These are phyloP conservation scores for Selaginella tamariscina DNA, from an alignment of 75 land plant species.

Conservation along the genomic window DNA sequence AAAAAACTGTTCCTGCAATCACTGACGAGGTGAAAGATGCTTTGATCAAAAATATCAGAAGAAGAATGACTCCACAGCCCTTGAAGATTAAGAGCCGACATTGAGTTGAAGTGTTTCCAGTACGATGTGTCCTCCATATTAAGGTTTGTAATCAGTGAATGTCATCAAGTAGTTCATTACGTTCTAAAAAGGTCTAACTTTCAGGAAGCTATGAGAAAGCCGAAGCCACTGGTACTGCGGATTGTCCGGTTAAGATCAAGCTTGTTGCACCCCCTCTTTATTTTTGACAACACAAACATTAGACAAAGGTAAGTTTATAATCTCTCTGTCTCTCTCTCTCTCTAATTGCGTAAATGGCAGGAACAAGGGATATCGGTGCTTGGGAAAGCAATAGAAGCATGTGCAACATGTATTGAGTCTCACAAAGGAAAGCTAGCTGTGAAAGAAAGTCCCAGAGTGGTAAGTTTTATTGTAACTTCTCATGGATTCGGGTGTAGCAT, in stretches of 20 bases:
- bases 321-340: too few relatives aligned
- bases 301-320: conserved; percentile 80
- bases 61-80: conserved; percentile 95
- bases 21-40: conserved; percentile 71
- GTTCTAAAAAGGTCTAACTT: conserved; percentile 11
- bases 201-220: conserved; percentile 96
- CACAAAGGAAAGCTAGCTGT: conserved; percentile 81
- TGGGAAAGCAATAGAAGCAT: conserved; percentile 67
- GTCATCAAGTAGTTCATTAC: background rate
- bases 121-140: conserved; percentile 94
- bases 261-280: conserved; percentile 90
- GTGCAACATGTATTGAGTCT: conserved; percentile 62
- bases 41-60: conserved; percentile 68
- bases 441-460: conserved; percentile 84
- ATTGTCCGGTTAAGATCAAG: conserved; percentile 96
- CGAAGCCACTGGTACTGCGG: conserved; percentile 76
- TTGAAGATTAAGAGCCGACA: conserved; percentile 85
- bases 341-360: too few relatives aligned
- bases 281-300: conserved; percentile 92
- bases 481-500: background rate
- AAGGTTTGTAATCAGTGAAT: conserved; percentile 36
- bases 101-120: conserved; percentile 93
- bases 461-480: conserved; percentile 17
- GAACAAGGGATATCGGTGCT: conserved; percentile 82
- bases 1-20: conserved; percentile 68